Percentiles rank a stretch among this genome's conserved stretches.
Evolutionary conservation across 345 rosid genomes (phyloP).

Genomic region (Pelargonium nanum): DNA sequence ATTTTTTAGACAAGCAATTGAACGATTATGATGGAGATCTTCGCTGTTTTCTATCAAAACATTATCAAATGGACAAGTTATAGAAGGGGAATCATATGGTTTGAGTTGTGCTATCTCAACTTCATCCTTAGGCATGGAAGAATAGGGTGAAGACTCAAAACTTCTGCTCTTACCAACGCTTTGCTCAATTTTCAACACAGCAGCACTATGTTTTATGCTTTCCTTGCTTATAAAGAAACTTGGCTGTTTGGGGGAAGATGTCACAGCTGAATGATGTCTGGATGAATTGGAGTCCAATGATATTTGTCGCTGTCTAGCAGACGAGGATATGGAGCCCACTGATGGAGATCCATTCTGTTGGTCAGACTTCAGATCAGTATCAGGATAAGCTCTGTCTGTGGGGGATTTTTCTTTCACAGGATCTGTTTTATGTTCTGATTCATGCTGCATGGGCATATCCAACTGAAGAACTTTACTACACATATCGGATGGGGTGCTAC

Average conservation of each 20-base stretch:
- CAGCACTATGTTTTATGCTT: slow-evolving; percentile 25
- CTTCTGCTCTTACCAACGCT: slow-evolving; percentile 34
- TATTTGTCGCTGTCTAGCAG: slow-evolving; percentile 20
- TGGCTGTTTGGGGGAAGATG: slow-evolving; percentile 52
- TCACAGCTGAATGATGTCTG: slow-evolving; percentile 21
- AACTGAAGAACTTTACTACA: slow-evolving; percentile 14
- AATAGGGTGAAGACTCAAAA: slow-evolving; percentile 31
- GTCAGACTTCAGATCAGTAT: too few relatives aligned
- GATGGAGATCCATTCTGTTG: slow-evolving; percentile 20
- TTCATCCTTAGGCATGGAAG: slow-evolving; percentile 31
- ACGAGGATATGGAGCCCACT: slow-evolving; percentile 27
- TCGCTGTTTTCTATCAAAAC: slow-evolving; percentile 19
- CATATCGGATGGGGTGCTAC: slow-evolving; percentile 12
- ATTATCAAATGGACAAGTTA: slow-evolving; percentile 21
- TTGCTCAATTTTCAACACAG: slow-evolving; percentile 28
- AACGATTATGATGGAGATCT: slow-evolving; percentile 13
- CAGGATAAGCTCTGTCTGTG: slow-evolving; percentile 6
- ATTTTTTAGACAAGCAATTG: slow-evolving; percentile 30
- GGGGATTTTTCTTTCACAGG: slow-evolving; percentile 11
- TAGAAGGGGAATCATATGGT: slow-evolving; percentile 26
- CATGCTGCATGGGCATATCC: slow-evolving; percentile 19
- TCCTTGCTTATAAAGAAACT: slow-evolving; percentile 33
- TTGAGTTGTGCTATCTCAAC: slow-evolving; percentile 39
- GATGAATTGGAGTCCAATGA: slow-evolving; percentile 22
- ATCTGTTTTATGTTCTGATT: slow-evolving; percentile 22